Percentiles rank a stretch among this genome's conserved stretches.
Conservation (phyloP, 1,139 yeast genomes). For the Hyphopichia wangnamkhiaoensis region DNA sequence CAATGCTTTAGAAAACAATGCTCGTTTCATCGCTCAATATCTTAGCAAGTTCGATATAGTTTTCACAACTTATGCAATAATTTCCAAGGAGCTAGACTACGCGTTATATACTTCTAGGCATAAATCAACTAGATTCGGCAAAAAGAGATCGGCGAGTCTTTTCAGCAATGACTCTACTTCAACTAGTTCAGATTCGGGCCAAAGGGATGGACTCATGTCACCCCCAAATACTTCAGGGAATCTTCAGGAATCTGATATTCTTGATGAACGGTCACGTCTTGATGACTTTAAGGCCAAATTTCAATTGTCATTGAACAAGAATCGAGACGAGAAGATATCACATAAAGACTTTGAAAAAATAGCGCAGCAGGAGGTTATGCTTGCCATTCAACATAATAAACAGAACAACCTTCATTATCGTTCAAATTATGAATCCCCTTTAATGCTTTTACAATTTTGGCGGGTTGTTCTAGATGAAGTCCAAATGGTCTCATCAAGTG, state of each 20-base stretch:
- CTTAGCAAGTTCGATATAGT: constrained; percentile 71
- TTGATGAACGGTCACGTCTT: constrained; percentile 15
- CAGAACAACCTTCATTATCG: constrained; percentile 24
- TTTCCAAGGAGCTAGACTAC: constrained; percentile 76
- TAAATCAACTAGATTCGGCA: constrained; percentile 48
- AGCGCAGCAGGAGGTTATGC: constrained; percentile 36
- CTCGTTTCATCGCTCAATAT: constrained; percentile 46
- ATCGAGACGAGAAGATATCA: neutral
- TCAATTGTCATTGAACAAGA: constrained; percentile 24
- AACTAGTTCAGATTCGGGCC: neutral
- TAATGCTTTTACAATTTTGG: constrained; percentile 86
- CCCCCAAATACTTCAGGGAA: neutral
- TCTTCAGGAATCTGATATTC: neutral
- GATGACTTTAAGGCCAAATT: constrained; percentile 29
- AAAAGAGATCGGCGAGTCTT: constrained; percentile 9
- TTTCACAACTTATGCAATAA: constrained; percentile 70
- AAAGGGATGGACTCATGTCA: neutral
- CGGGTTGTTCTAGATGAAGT: constrained; percentile 90
- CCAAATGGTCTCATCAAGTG: constrained; percentile 81
- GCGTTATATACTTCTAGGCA: constrained; percentile 69
- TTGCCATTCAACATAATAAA: constrained; percentile 34
- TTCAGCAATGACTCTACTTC: neutral
- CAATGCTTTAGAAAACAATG: constrained; percentile 43
- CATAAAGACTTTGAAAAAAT: constrained; percentile 25
- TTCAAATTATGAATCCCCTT: constrained; percentile 72